Base-by-base conservation (phyloP, 176 grass and related monocot species). In the Oryza glaberrima region DNA sequence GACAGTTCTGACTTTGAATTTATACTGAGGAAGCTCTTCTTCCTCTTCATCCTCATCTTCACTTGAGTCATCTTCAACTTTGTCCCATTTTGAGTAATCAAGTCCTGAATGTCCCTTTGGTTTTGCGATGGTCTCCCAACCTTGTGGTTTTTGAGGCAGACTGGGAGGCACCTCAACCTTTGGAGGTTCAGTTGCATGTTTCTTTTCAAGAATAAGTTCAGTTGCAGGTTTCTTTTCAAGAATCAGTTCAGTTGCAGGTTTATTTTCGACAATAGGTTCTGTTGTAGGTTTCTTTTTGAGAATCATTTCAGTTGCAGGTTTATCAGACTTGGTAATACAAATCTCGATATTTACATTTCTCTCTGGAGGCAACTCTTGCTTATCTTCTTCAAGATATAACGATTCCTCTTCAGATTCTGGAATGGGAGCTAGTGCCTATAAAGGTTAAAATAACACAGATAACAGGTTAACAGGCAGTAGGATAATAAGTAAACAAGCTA, bases 41-140 rank as follows among this genome's bases (percentile, higher is more conserved):
- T 87, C 93, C 3, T 92, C 90, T 30, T 97, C 92, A 5, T 95
- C 96, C 4, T 94, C 95, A 5, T 98, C 91, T 41, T 94, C 96
- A 74, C 93, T 98, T 0, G 88, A 98, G 79, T 86, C 96, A 63
- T 94, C 89, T 86, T 94, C 85, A 35, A 98, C 91, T 52, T 86
- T 95, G 47, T 98, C 96, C 96, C 96, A 98, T 75, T 94, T 89
- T 1, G 93, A 98, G 80, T 98, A 98, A 83, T 98, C 93, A 77
- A 98, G 91, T 23, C 91, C 83, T 60, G 96, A 92, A 86, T 98
- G 96, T 1, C 93, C 93, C 88, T 98, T 98, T 32, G 91, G 96
- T 88, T 98, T 98, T 67, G 88, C 69, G 3, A 97, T 86, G 46
- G 92, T 52, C 25, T 90, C 88, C 95, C 79, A 93, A 14, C 94